Conservation (phyloP, 2,329 filamentous ascomycete species). For the Onygenales sp. region DNA sequence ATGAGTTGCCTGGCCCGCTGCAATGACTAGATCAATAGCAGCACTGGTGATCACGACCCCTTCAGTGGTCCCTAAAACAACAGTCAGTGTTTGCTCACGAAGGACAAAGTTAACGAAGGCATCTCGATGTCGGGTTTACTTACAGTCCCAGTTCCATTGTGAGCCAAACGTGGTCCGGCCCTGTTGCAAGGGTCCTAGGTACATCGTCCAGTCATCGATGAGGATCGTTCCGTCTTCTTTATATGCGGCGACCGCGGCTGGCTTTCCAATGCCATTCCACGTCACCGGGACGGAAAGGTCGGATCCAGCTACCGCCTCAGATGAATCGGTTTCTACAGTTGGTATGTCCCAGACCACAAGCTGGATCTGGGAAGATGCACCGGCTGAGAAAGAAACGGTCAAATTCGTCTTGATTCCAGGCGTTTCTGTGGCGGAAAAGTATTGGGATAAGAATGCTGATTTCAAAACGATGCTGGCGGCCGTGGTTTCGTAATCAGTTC, state of each 20-base stretch:
- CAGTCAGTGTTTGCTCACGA: neutral
- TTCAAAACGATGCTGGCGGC: slow-evolving; percentile 39
- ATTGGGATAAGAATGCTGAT: slow-evolving; percentile 36
- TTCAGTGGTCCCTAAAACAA: neutral
- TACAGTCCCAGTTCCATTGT: neutral
- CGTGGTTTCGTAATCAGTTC: slow-evolving; percentile 41
- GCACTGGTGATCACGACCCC: neutral
- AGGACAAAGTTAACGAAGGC: neutral
- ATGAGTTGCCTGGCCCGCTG: neutral
- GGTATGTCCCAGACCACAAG: slow-evolving; percentile 47
- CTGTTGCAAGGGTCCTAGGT: slow-evolving; percentile 44
- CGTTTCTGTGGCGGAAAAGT: slow-evolving; percentile 32
- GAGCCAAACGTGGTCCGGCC: slow-evolving; percentile 13
- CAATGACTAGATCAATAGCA: neutral
- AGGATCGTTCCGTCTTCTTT: slow-evolving; percentile 41
- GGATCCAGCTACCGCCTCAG: slow-evolving; percentile 25
- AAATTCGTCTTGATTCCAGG: slow-evolving; percentile 43
- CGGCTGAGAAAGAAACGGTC: slow-evolving; percentile 44
- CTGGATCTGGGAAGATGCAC: slow-evolving; percentile 38
- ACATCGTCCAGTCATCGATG: slow-evolving; percentile 49
- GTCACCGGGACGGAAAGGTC: slow-evolving; percentile 42
- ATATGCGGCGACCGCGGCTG: slow-evolving; percentile 44
- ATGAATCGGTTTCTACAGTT: slow-evolving; percentile 15
- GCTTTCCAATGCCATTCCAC: slow-evolving; percentile 42
- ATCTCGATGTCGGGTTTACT: neutral